A percentile compares a stretch with the other conserved stretches of the same genome.
phyloP scores from a whole-genome alignment of 1,284 basidiomycete genomes.

The Cutaneotrichosporon curvatum region DNA sequence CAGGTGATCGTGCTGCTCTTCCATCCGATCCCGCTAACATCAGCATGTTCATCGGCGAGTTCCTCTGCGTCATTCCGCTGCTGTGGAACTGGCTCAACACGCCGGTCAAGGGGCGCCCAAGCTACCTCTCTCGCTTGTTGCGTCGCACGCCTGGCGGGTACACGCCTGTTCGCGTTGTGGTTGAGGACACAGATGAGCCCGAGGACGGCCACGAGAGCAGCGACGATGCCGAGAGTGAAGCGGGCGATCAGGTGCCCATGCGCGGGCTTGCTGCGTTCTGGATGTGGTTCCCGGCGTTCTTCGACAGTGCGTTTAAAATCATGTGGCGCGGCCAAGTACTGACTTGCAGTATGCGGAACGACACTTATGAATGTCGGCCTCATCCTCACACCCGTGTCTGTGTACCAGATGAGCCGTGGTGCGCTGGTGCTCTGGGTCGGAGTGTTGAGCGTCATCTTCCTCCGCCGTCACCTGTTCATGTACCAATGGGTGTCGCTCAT shows the following conservation, averaged over 20 bases:
- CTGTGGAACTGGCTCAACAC: conserved; percentile 51
- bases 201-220: conserved; percentile 7
- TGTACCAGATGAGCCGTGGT: conserved; percentile 97
- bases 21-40: background rate
- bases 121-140: conserved; percentile 3
- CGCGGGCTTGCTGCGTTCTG: conserved; percentile 33
- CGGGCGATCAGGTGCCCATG: conserved; percentile 16
- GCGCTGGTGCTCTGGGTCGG: conserved; percentile 97
- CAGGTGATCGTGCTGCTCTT: too few species aligned
- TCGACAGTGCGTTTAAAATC: conserved; percentile 33
- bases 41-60: conserved; percentile 69
- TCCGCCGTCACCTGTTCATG: conserved; percentile 54
- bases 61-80: conserved; percentile 82
- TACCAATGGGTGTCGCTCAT: conserved; percentile 76
- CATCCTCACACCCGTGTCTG: conserved; percentile 90
- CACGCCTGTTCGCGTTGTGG: background rate
- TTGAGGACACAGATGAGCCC: conserved; percentile 38
- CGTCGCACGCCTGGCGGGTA: conserved; percentile 2
- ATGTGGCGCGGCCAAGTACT: background rate
- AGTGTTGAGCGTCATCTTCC: conserved; percentile 82
- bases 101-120: conserved; percentile 5
- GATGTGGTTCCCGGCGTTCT: conserved; percentile 47
- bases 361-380: conserved; percentile 92
- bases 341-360: conserved; percentile 34
- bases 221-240: conserved; percentile 14